A percentile compares a stretch with the other conserved stretches of the same genome.
Conservation (phyloP, 768 basidiomycete species). For the Tricholoma saponaceum region DNA sequence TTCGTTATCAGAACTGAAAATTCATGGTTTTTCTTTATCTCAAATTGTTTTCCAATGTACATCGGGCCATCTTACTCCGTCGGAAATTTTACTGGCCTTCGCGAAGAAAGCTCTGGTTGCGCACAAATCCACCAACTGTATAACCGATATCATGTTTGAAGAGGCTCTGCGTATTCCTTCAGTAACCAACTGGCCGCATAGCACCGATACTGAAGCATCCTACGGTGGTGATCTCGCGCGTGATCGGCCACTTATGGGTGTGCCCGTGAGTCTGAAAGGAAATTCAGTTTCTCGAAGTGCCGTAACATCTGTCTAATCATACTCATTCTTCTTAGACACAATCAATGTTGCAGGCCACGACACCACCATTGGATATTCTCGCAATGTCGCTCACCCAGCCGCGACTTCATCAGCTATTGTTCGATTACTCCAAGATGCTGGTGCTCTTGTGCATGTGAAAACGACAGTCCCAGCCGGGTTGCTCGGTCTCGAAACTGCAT, state of each 20-base stretch:
- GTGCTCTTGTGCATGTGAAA: constrained; percentile 62
- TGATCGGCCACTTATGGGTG: constrained; percentile 54
- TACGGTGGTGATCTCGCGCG: constrained; percentile 26
- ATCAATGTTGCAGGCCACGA: constrained; percentile 54
- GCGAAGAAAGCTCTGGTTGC: constrained; percentile 51
- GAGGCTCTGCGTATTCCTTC: constrained; percentile 36
- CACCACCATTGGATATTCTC: constrained; percentile 58
- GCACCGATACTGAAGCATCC: constrained; percentile 30
- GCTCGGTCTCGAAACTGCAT: constrained; percentile 51
- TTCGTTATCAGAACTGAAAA: constrained; percentile 39
- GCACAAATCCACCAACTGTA: constrained; percentile 59
- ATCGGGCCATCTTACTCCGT: constrained; percentile 35
- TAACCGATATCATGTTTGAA: constrained; percentile 62
- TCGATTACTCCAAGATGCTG: constrained; percentile 53
- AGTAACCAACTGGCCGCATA: constrained; percentile 35
- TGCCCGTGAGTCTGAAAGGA: constrained; percentile 71
- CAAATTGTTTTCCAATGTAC: constrained; percentile 43
- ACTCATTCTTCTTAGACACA: constrained; percentile 29
- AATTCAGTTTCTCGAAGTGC: constrained; percentile 16
- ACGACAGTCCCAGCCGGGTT: constrained; percentile 58
- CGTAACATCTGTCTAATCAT: constrained; percentile 6
- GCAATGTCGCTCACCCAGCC: constrained; percentile 41
- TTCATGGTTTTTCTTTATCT: constrained; percentile 45
- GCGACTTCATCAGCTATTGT: constrained; percentile 49
- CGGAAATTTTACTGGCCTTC: constrained; percentile 45